Percentiles rank a stretch among this genome's conserved stretches.
Conservation (phyloP, 495 filamentous ascomycete species). For the Aspergillus kassunensis region DNA sequence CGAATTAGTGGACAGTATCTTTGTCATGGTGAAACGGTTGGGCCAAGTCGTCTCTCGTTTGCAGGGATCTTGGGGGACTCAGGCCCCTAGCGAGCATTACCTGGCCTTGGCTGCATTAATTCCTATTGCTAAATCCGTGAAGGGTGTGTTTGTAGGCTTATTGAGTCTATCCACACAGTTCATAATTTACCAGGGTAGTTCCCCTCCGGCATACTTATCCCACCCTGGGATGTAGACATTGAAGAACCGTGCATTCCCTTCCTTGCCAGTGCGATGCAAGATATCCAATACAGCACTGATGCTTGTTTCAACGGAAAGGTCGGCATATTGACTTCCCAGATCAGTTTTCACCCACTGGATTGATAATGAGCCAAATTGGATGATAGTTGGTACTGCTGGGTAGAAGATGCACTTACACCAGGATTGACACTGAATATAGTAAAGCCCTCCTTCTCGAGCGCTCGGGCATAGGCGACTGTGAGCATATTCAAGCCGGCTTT, state of each 20-base stretch:
- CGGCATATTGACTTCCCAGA: slow-evolving; percentile 29
- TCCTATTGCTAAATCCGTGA: too few relatives aligned
- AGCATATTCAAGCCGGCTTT: slow-evolving; percentile 52
- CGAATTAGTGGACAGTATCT: too few relatives aligned
- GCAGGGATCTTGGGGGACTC: too few relatives aligned
- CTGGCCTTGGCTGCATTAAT: too few relatives aligned
- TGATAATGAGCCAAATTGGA: too few relatives aligned
- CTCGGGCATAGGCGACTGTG: slow-evolving; percentile 43
- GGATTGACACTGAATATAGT: slow-evolving; percentile 43
- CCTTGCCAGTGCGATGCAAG: neutral
- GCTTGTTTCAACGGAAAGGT: slow-evolving; percentile 30
- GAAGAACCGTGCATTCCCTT: slow-evolving; percentile 2
- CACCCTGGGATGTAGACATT: slow-evolving; percentile 14
- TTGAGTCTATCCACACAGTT: too few relatives aligned
- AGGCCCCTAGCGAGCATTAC: too few relatives aligned
- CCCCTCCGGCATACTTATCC: slow-evolving; percentile 12
- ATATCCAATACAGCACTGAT: neutral
- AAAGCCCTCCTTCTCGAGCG: slow-evolving; percentile 39
- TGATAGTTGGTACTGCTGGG: neutral
- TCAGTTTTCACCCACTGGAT: slow-evolving; percentile 30
- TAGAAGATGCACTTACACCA: slow-evolving; percentile 30
- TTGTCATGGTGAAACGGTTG: too few relatives aligned
- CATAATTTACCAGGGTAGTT: slow-evolving; percentile 8
- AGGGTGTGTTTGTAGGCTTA: too few relatives aligned
- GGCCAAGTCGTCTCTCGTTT: too few relatives aligned